phyloP scores from a whole-genome alignment of 2,329 filamentous ascomycete genomes.

The Ophiobolus disseminans region DNA sequence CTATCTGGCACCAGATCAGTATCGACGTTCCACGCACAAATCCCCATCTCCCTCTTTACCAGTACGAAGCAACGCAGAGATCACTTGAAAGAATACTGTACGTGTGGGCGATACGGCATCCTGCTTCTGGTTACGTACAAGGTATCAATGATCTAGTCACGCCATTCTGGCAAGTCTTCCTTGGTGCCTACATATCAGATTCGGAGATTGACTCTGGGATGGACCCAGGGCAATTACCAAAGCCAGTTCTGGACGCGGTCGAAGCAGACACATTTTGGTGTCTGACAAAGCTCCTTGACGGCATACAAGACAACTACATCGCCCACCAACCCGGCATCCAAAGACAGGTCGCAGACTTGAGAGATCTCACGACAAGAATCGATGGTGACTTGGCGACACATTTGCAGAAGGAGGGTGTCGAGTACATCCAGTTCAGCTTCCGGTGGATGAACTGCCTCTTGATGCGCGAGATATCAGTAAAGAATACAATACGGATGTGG shows the following conservation, averaged over 20 bases:
- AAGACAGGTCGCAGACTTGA: slow-evolving; percentile 84
- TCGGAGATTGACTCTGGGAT: slow-evolving; percentile 90
- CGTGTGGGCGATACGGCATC: slow-evolving; percentile 96
- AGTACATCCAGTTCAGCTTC: slow-evolving; percentile 99
- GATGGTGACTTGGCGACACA: slow-evolving; percentile 85
- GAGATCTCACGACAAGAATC: slow-evolving; percentile 90
- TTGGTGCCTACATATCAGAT: slow-evolving; percentile 94
- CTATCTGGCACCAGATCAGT: slow-evolving; percentile 99
- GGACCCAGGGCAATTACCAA: slow-evolving; percentile 94
- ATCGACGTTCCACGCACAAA: slow-evolving; percentile 97
- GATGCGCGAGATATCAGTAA: slow-evolving; percentile 96
- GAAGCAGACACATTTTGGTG: slow-evolving; percentile 99
- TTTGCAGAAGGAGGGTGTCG: slow-evolving; percentile 86
- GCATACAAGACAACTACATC: slow-evolving; percentile 99
- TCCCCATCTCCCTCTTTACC: slow-evolving; percentile 92
- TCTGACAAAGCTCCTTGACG: slow-evolving; percentile 94
- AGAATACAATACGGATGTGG: slow-evolving; percentile 98
- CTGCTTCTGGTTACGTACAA: slow-evolving; percentile 96
- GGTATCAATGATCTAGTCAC: slow-evolving; percentile 98
- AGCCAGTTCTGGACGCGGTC: slow-evolving; percentile 89
- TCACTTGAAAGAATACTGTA: slow-evolving; percentile 95
- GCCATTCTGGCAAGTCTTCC: slow-evolving; percentile 97
- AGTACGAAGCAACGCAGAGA: slow-evolving; percentile 93
- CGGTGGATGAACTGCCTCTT: slow-evolving; percentile 99
- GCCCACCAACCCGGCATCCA: slow-evolving; percentile 97